Conservation (phyloP, 805 yeast genomes). For the Teunomyces funiuensis region DNA sequence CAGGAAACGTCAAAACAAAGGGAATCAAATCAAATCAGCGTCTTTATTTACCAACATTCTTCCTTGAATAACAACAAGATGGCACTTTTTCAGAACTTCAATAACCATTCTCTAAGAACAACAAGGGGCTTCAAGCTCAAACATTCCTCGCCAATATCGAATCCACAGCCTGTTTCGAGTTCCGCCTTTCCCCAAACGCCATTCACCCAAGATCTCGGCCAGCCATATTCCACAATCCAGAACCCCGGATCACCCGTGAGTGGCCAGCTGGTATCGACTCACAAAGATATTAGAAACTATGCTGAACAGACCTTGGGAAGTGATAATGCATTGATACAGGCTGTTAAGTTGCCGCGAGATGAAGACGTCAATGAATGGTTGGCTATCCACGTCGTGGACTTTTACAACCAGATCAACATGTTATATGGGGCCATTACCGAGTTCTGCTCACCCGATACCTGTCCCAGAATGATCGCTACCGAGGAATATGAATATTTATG, state of each 20-base stretch:
- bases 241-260: constrained; percentile 8
- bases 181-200: constrained; percentile 33
- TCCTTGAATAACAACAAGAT: constrained; percentile 15
- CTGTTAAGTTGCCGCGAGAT: constrained; percentile 89
- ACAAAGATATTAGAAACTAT: constrained; percentile 75
- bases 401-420: constrained; percentile 95
- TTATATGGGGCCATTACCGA: constrained; percentile 93
- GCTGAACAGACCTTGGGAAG: constrained; percentile 96
- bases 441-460: constrained; percentile 90
- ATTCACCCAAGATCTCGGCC: constrained; percentile 13
- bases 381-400: constrained; percentile 97
- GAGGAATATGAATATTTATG: constrained; percentile 95
- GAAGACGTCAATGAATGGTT: constrained; percentile 93
- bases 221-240: constrained; percentile 34
- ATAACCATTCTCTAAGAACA: constrained; percentile 41
- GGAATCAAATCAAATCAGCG: neutral
- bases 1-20: constrained; percentile 5
- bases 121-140: constrained; percentile 46
- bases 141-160: constrained; percentile 38
- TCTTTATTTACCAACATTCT: neutral
- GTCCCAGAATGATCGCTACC: constrained; percentile 98
- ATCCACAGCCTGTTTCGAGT: constrained; percentile 37
- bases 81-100: constrained; percentile 46
- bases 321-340: constrained; percentile 85
- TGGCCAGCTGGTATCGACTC: constrained; percentile 46